A percentile compares a stretch with the other conserved stretches of the same genome.
These are phyloP conservation scores for Saccharomyces paradoxus DNA, from an alignment of 805 yeast species.

Conservation along the genomic window DNA sequence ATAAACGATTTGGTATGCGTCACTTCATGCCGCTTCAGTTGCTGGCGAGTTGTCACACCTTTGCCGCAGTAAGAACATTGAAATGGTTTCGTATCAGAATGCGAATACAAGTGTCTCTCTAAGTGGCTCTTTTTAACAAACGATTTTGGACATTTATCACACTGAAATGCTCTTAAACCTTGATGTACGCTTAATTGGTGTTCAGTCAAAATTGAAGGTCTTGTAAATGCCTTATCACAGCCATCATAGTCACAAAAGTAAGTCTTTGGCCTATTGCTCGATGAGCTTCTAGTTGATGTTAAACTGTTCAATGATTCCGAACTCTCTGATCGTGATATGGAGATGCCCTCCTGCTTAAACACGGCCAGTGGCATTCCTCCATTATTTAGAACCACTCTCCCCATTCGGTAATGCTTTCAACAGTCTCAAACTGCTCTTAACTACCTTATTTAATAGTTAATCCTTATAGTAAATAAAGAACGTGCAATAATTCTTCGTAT, in stretches of 20 bases:
- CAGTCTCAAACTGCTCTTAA: neutral
- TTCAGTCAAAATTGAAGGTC: slow-evolving; percentile 78
- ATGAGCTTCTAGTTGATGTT: neutral
- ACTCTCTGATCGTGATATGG: neutral
- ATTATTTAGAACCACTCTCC: neutral
- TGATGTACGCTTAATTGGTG: slow-evolving; percentile 67
- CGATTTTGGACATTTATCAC: slow-evolving; percentile 54
- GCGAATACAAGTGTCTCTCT: slow-evolving; percentile 63
- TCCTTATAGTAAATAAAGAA: neutral
- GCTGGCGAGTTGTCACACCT: slow-evolving; percentile 76
- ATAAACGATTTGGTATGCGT: slow-evolving; percentile 64
- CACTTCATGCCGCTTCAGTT: slow-evolving; percentile 69
- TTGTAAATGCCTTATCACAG: slow-evolving; percentile 68
- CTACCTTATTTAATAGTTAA: neutral
- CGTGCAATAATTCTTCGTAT: neutral
- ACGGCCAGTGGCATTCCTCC: neutral
- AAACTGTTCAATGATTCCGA: neutral
- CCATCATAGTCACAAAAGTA: slow-evolving; percentile 56
- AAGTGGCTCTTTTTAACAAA: slow-evolving; percentile 78
- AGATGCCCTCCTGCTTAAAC: neutral
- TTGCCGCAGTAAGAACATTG: slow-evolving; percentile 70
- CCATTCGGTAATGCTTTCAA: neutral
- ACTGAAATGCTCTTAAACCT: slow-evolving; percentile 67
- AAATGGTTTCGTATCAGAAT: slow-evolving; percentile 57
- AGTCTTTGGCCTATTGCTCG: slow-evolving; percentile 44